Conservation (phyloP, 208 protist species). For the Lotmaria passim region DNA sequence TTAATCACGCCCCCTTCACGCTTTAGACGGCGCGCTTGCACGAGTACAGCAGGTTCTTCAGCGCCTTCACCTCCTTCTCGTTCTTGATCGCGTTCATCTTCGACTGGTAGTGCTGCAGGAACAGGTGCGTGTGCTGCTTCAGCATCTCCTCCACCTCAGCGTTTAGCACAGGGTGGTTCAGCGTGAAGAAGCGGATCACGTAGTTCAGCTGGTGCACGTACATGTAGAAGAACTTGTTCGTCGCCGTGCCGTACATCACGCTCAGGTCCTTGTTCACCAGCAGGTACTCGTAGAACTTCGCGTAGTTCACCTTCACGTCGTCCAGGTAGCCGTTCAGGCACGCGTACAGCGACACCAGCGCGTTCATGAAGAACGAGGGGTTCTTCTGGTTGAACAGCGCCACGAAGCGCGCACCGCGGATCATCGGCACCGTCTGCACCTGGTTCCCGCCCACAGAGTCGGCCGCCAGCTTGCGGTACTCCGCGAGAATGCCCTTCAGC, state of each 20-base stretch:
- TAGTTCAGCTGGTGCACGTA: slow-evolving; percentile 84
- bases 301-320: slow-evolving; percentile 87
- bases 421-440: slow-evolving; percentile 83
- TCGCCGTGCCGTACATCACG: slow-evolving; percentile 83
- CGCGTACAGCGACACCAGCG: slow-evolving; percentile 81
- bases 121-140: slow-evolving; percentile 84
- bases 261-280: slow-evolving; percentile 86
- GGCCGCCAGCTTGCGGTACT: slow-evolving; percentile 94
- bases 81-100: slow-evolving; percentile 89
- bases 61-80: slow-evolving; percentile 86
- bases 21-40: slow-evolving; percentile 91
- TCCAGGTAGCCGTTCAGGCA: slow-evolving; percentile 87
- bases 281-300: slow-evolving; percentile 91
- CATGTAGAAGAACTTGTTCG: slow-evolving; percentile 93
- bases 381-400: slow-evolving; percentile 90
- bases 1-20: too few relatives aligned
- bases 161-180: slow-evolving; percentile 78
- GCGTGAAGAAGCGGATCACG: slow-evolving; percentile 82
- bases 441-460: slow-evolving; percentile 79
- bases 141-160: slow-evolving; percentile 84
- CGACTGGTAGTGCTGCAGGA: slow-evolving; percentile 88
- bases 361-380: slow-evolving; percentile 85
- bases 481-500: slow-evolving; percentile 93
- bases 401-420: slow-evolving; percentile 82
- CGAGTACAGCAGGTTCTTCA: slow-evolving; percentile 90